Conservation (phyloP, 306 rosid species). For the Gynostemma pentaphyllum region DNA sequence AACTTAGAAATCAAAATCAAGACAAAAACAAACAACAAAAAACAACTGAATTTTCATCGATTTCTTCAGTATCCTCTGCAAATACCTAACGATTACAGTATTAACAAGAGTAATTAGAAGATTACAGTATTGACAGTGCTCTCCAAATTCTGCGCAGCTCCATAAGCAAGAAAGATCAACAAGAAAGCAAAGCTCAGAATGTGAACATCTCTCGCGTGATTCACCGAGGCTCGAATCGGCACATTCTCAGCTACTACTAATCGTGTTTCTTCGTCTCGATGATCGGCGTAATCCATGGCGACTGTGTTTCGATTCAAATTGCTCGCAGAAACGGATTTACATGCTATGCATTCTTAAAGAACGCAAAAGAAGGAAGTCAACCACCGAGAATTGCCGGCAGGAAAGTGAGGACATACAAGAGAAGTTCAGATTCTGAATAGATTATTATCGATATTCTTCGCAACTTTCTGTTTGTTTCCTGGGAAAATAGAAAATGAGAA, state of each 20-base stretch:
- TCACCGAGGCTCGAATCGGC: constrained; percentile 12
- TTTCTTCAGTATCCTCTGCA: neutral
- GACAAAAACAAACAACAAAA: neutral
- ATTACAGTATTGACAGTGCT: constrained; percentile 73
- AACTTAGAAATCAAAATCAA: neutral
- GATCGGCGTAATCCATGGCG: constrained; percentile 31
- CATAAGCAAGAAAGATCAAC: constrained; percentile 68
- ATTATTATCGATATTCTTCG: neutral
- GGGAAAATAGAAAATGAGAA: neutral
- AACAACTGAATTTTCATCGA: neutral
- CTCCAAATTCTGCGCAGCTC: constrained; percentile 88
- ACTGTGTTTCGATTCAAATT: constrained; percentile 3
- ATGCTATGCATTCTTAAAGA: neutral
- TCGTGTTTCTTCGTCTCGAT: constrained; percentile 47
- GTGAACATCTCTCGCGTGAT: constrained; percentile 48
- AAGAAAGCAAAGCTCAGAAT: constrained; percentile 58
- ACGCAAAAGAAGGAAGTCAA: neutral
- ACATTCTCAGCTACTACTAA: constrained; percentile 22
- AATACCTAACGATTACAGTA: neutral
- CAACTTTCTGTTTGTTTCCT: neutral
- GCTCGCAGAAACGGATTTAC: constrained; percentile 5
- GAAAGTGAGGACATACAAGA: constrained; percentile 22
- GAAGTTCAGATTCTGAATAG: neutral
- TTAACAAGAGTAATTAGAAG: neutral
- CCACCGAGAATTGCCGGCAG: constrained; percentile 34